Evolutionary conservation across 2,329 filamentous ascomycete species (phyloP), one percentile per base, ranked within the genome.

Genomic region (Fusarium continuum): DNA sequence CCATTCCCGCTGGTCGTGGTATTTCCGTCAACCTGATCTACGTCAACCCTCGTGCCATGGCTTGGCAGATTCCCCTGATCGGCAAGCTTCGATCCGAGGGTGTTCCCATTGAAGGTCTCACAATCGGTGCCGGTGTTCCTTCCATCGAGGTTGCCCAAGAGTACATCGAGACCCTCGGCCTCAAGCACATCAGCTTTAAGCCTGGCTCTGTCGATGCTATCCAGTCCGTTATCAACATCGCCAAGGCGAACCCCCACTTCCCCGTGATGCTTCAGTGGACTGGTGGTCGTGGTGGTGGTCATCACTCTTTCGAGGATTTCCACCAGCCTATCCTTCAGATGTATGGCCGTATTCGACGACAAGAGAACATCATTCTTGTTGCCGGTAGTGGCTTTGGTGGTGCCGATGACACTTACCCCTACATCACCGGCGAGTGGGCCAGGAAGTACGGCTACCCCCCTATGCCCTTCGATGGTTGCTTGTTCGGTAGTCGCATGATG

Each of bases 261-360:
- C 93, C 93, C n/a, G 86, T 97, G 47, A 88, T 97, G 48, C 81
- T 97, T 61, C 93, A 97, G 78, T 97, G 93, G 93, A 97, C 93
- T 58, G 93, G 93, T 74, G 93, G 93, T 34, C 90, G 93, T 78
- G 93, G 93, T 67, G 93, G 93, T 80, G 93, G 93, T 54, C 93
- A 97, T 76, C 93, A 97, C 80, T 97, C 93, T 1, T 96, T 89
- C 63, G 93, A 97, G 76, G 93, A 97, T 76, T 97, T 97, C 84
- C 93, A 97, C 77, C 89, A 93, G 72, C 93, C 93, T 6, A 89
- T 97, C 38, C 81, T 97, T 8, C 88, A 92, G 71, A 96, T 96
- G 91, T 97, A 97, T 75, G 87, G 88, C 67, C 89, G 93, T 54
- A 93, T 97, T 66, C 88, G 93, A 73, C 88, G 92, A 73, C 90